Conservation (phyloP, 345 rosid species). For the Arabis alpina region DNA sequence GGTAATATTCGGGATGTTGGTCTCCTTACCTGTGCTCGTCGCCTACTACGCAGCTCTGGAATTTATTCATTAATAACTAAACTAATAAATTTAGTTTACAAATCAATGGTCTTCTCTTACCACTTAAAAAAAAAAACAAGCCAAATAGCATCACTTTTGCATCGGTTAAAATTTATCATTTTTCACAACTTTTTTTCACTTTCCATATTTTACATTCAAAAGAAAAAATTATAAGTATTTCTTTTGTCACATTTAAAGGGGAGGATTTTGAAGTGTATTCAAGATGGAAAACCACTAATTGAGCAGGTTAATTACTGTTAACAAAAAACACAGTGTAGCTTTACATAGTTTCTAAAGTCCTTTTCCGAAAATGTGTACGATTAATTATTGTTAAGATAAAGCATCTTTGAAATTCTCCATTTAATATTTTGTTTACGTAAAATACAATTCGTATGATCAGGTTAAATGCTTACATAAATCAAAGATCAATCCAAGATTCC, state of each 20-base stretch:
- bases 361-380: not conserved
- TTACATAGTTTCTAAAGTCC: not conserved
- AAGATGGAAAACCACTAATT: constrained; percentile 16
- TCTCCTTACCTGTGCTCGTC: constrained; percentile 64
- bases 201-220: not conserved
- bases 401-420: too few species aligned
- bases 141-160: too few species aligned
- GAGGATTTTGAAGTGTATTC: constrained; percentile 23
- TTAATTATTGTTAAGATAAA: not conserved
- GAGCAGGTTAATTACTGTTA: not conserved
- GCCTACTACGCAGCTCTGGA: constrained; percentile 65
- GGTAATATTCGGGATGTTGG: constrained; percentile 76
- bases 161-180: not conserved
- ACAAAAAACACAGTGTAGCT: not conserved
- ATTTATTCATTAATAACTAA: constrained; percentile 33
- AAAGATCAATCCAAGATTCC: too few species aligned
- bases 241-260: not conserved
- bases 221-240: not conserved
- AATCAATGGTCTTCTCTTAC: not conserved
- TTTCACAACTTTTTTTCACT: not conserved
- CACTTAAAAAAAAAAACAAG: not conserved
- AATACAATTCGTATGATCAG: too few species aligned
- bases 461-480: too few species aligned
- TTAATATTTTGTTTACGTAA: not conserved
- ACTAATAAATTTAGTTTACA: not conserved